These are phyloP conservation scores for Noccaea bulbosa DNA, from an alignment of 345 rosid genomes.

Conservation along the genomic window DNA sequence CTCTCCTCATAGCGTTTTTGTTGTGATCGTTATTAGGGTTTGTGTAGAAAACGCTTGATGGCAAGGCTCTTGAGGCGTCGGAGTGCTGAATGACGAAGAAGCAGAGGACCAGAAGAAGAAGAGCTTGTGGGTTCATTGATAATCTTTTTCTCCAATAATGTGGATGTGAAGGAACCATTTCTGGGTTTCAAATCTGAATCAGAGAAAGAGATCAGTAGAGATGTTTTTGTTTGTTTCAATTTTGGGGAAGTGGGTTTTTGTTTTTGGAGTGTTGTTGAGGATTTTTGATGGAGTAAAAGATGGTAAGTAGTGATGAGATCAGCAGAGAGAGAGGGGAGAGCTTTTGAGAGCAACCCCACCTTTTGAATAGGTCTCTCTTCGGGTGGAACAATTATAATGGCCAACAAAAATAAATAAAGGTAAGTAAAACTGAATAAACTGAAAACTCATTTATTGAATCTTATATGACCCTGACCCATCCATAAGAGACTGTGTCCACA, in stretches of 20 bases:
- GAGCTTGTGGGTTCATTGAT: slow-evolving; percentile 25
- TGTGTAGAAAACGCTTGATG: slow-evolving; percentile 46
- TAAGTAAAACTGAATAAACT: slow-evolving; percentile 21
- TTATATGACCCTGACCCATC: too few relatives aligned
- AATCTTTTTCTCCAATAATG: slow-evolving; percentile 44
- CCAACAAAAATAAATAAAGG: slow-evolving; percentile 31
- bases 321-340: slow-evolving; percentile 39
- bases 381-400: slow-evolving; percentile 30
- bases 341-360: slow-evolving; percentile 33
- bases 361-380: slow-evolving; percentile 44
- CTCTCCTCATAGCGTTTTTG: slow-evolving; percentile 35
- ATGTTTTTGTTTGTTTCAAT: slow-evolving; percentile 28
- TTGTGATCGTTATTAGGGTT: slow-evolving; percentile 47
- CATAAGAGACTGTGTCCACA: background rate
- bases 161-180: slow-evolving; percentile 46
- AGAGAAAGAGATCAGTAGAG: slow-evolving; percentile 24
- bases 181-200: slow-evolving; percentile 20
- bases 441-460: slow-evolving; percentile 17
- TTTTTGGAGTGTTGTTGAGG: background rate
- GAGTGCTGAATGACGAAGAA: slow-evolving; percentile 44
- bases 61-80: slow-evolving; percentile 56
- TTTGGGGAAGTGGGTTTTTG: slow-evolving; percentile 17
- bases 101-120: slow-evolving; percentile 36
- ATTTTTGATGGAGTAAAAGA: slow-evolving; percentile 39
- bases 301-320: slow-evolving; percentile 45